phyloP scores from a whole-genome alignment of 75 land plant species.

The Larix kaempferi region DNA sequence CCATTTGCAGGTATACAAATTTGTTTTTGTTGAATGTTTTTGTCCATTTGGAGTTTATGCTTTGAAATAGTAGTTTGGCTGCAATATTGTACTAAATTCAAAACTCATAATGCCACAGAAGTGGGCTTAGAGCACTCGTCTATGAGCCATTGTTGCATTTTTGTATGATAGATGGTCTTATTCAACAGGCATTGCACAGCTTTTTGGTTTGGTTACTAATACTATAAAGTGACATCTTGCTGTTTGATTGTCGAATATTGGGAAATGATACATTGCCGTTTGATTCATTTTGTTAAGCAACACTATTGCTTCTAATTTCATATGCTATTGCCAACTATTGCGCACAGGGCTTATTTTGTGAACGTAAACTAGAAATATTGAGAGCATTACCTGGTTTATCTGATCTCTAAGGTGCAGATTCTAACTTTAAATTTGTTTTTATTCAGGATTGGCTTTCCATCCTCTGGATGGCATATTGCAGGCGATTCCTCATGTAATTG shows the following conservation, averaged over 20 bases:
- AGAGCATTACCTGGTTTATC: background rate
- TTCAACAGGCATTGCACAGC: background rate
- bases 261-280: too few species aligned
- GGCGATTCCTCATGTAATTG: conserved; percentile 64
- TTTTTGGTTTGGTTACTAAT: background rate
- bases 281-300: background rate
- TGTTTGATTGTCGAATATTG: background rate
- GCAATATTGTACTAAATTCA: background rate
- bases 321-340: background rate
- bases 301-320: background rate
- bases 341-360: background rate
- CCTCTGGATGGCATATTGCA: conserved; percentile 42
- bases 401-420: background rate
- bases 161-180: background rate
- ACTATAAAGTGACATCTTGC: background rate
- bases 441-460: conserved; percentile 88
- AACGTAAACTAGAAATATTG: background rate
- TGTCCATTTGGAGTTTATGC: background rate
- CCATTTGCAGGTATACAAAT: conserved; percentile 27
- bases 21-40: background rate
- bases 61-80: background rate
- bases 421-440: background rate
- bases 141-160: background rate
- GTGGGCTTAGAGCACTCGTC: too few species aligned
- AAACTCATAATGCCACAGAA: too few species aligned